Evolutionary conservation across 1,284 basidiomycete species (phyloP).

Genomic region (Sporisorium iseilematis-ciliati): DNA sequence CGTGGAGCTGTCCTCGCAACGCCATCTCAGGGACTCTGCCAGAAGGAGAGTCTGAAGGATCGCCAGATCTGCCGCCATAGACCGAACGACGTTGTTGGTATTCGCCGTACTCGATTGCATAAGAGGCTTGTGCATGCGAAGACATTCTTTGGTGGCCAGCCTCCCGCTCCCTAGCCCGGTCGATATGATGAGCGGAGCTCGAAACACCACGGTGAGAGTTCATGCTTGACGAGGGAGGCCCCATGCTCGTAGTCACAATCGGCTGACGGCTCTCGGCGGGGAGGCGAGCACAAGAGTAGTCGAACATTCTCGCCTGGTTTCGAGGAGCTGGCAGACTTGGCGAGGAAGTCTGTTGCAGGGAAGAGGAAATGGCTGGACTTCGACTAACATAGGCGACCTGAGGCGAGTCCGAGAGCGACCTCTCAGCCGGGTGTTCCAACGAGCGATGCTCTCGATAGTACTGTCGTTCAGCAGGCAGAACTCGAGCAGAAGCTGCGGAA

Average conservation of each 20-base stretch:
- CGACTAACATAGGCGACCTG: not conserved
- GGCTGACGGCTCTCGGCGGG: conserved; percentile 3
- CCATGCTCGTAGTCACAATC: conserved; percentile 1
- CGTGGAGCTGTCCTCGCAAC: not conserved
- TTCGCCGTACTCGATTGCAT: conserved; percentile 1
- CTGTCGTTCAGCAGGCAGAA: too few species aligned
- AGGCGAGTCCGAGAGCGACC: not conserved
- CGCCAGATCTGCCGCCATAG: not conserved
- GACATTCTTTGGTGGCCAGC: not conserved
- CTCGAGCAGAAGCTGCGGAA: not conserved
- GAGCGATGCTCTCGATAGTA: not conserved
- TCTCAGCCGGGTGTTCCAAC: not conserved
- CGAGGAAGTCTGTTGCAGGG: not conserved
- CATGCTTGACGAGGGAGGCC: not conserved
- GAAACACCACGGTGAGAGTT: not conserved
- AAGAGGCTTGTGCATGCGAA: not conserved
- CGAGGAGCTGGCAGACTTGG: conserved; percentile 4
- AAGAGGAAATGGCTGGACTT: too few species aligned
- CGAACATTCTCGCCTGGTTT: conserved; percentile 12
- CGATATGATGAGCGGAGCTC: not conserved
- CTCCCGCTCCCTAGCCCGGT: not conserved
- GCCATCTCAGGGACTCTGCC: not conserved
- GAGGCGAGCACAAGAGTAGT: conserved; percentile 23
- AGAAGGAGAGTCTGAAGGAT: not conserved
- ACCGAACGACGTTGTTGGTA: not conserved